Base-by-base conservation (phyloP, 2,329 filamentous ascomycete species). In the Penicillium sclerotigenum region DNA sequence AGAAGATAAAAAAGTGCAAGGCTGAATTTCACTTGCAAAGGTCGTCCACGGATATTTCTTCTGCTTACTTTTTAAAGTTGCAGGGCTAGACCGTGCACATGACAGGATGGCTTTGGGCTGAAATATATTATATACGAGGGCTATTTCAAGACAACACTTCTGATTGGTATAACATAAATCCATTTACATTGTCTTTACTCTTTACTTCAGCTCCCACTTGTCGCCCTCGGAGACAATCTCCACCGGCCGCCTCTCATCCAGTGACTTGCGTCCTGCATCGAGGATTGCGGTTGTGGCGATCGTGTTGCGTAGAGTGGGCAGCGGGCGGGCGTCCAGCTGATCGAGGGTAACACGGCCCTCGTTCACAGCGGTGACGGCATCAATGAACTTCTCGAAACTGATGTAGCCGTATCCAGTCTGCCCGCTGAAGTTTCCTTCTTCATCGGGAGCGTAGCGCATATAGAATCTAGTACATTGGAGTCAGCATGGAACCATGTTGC, bases 381-480 rank as follows among this genome's bases (percentile, higher is more conserved):
- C 91, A 47, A 97, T 87, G 74, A 97, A 97, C 77, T 97, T 97
- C 79, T 97, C 92, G 69, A 97, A 92, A 20, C 89, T 94, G 56
- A 96, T 84, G 75, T 97, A 97, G 33, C 92, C 92, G 72, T 97
- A 97, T 24, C 92, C 92, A 7, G 86, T 88, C 78, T 96, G 92
- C 34, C 92, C 92, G 52, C 85, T 87, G 73, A 97, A 97, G 77
- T 97, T 95, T 52, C 92, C 93, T 73, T 96, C 90, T 78, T 96
- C 92, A 68, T 96, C 91, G 20, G 92, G 91, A 13, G 91, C 90
- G 69, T 96, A 96, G 67, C 88, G 87, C 91, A 95, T 96, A 77
- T 95, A 95, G 76, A 95, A 95, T 14, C 80, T 81, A 34, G 28
- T n/a, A 16, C 0, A 7, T 34, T 9, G 4, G n/a, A 28, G 36